Evolutionary conservation across 2,329 filamentous ascomycete species (phyloP).

Genomic region (Paramyrothecium roridum): DNA sequence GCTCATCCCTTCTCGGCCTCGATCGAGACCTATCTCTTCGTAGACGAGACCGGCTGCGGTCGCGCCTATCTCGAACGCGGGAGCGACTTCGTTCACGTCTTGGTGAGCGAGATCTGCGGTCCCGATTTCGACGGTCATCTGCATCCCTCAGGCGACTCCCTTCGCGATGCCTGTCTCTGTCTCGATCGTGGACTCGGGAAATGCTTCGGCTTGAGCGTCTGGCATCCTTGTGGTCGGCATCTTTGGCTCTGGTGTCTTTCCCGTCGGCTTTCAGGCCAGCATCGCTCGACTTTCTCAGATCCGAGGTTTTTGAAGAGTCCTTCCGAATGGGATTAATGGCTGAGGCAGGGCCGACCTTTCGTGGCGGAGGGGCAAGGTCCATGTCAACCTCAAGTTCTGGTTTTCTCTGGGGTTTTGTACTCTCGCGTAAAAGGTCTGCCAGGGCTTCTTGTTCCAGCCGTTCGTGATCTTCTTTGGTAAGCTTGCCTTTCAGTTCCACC

Average conservation of each 20-base stretch:
- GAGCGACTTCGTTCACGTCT: constrained; percentile 30
- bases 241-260: constrained; percentile 22
- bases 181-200: constrained; percentile 23
- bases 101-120: constrained; percentile 36
- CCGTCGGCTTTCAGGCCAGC: constrained; percentile 25
- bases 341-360: constrained; percentile 49
- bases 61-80: constrained; percentile 27
- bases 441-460: constrained; percentile 56
- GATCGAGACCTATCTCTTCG: constrained; percentile 38
- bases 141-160: constrained; percentile 15
- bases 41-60: constrained; percentile 30
- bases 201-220: constrained; percentile 26
- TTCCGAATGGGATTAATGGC: constrained; percentile 55
- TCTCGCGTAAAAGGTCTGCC: constrained; percentile 57
- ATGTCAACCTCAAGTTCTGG: constrained; percentile 56
- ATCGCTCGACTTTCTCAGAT: constrained; percentile 36
- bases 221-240: constrained; percentile 27
- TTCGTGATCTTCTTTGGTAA: constrained; percentile 57
- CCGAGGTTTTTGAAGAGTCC: constrained; percentile 40
- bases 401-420: constrained; percentile 46
- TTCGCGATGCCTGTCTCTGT: constrained; percentile 21
- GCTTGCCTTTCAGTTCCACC: constrained; percentile 47
- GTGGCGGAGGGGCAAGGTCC: constrained; percentile 52
- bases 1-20: constrained; percentile 27
- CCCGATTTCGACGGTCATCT: constrained; percentile 26